Percentiles rank a stretch among this genome's conserved stretches.
phyloP scores from a whole-genome alignment of 306 rosid genomes.

The Medicago arabica region DNA sequence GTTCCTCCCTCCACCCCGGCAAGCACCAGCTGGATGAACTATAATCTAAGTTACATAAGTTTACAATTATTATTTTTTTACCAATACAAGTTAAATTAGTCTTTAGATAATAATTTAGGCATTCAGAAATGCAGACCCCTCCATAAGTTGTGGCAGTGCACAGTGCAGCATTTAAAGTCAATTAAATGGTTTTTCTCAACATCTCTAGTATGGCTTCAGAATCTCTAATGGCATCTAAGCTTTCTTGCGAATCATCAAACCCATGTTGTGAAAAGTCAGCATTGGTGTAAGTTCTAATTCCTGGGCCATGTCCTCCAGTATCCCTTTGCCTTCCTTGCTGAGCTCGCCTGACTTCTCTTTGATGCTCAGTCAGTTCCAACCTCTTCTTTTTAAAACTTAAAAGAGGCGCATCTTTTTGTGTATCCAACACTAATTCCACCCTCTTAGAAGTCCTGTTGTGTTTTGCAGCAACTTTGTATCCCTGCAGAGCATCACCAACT shows the following conservation, averaged over 20 bases:
- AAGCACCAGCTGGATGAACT: neutral
- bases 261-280: conserved; percentile 74
- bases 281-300: conserved; percentile 71
- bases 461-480: conserved; percentile 56
- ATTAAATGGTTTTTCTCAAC: conserved; percentile 50
- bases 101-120: neutral
- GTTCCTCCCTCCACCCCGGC: neutral
- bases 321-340: conserved; percentile 78
- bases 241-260: conserved; percentile 70
- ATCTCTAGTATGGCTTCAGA: conserved; percentile 62
- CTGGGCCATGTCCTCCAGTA: conserved; percentile 74
- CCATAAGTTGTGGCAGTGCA: neutral
- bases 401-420: conserved; percentile 39
- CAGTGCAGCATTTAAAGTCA: conserved; percentile 5
- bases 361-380: conserved; percentile 75
- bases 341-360: conserved; percentile 79
- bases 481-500: conserved; percentile 41
- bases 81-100: neutral
- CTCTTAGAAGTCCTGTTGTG: conserved; percentile 67
- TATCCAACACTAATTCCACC: conserved; percentile 53
- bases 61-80: neutral
- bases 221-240: conserved; percentile 59
- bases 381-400: conserved; percentile 58
- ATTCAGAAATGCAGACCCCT: neutral
- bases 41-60: neutral